Evolutionary conservation across 257 asterid species (phyloP).

Genomic region (Solanum appendiculatum): DNA sequence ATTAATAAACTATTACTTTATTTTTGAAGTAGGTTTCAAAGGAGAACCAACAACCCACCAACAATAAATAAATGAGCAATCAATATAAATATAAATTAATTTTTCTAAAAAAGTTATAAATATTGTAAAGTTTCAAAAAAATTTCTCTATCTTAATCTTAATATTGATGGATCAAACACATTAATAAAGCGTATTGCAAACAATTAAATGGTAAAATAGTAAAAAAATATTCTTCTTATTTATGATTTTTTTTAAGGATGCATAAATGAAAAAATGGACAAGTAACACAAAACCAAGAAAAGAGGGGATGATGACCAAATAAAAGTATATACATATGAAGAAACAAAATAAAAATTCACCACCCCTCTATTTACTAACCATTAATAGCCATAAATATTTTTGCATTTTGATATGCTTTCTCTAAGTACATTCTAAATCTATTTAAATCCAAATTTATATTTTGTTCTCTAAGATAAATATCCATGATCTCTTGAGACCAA

Average conservation of each 20-base stretch:
- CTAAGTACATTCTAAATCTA: neutral
- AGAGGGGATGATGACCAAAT: neutral
- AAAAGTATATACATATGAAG: neutral
- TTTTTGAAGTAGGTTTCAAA: no score
- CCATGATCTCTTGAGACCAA: slow-evolving; percentile 9
- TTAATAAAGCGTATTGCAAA: neutral
- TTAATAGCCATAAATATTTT: neutral
- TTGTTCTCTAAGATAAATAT: slow-evolving; percentile 6
- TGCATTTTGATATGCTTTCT: slow-evolving; percentile 4
- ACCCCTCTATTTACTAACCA: neutral
- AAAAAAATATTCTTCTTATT: neutral
- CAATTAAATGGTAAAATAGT: neutral
- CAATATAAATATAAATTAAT: no score
- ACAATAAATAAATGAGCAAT: neutral
- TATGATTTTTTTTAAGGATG: neutral
- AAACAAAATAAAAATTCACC: neutral
- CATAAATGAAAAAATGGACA: neutral
- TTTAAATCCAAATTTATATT: slow-evolving; percentile 2
- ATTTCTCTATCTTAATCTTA: neutral
- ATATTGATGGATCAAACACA: neutral
- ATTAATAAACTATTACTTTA: no score
- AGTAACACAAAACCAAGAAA: neutral
- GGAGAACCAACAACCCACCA: neutral
- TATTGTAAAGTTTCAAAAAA: no score
- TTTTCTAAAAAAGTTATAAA: no score